Conservation (phyloP, 495 filamentous ascomycete species). For the Talaromyces liani region DNA sequence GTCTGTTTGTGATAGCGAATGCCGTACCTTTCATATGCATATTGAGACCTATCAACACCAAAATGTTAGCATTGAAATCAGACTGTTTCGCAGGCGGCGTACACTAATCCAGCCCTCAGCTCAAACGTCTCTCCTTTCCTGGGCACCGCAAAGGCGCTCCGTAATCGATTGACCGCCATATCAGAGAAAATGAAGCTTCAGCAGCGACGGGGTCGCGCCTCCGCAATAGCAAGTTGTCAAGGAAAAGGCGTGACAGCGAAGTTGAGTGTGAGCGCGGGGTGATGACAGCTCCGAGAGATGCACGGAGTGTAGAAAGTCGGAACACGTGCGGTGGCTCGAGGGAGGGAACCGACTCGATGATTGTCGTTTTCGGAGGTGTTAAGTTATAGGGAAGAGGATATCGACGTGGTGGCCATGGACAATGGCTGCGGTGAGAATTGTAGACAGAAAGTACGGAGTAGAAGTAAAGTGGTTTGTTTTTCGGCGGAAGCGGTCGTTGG, state of each 20-base stretch:
- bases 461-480: neutral
- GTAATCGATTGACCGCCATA: constrained; percentile 95
- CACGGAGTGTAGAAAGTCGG: neutral
- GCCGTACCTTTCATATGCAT: constrained; percentile 83
- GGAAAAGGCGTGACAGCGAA: neutral
- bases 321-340: neutral
- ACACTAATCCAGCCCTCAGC: constrained; percentile 89
- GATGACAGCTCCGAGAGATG: constrained; percentile 2
- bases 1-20: neutral
- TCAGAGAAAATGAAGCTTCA: constrained; percentile 28
- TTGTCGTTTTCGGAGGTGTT: neutral
- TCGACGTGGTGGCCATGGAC: neutral
- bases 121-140: constrained; percentile 98
- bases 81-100: constrained; percentile 19
- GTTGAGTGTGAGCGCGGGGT: constrained; percentile 7
- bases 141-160: constrained; percentile 84
- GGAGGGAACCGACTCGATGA: neutral
- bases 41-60: constrained; percentile 61
- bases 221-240: constrained; percentile 19
- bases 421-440: neutral
- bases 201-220: constrained; percentile 44
- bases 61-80: constrained; percentile 19
- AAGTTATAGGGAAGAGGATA: neutral
- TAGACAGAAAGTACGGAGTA: neutral
- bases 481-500: neutral